Evolutionary conservation across 768 basidiomycete species (phyloP).

Genomic region (Auriscalpium vulgare): DNA sequence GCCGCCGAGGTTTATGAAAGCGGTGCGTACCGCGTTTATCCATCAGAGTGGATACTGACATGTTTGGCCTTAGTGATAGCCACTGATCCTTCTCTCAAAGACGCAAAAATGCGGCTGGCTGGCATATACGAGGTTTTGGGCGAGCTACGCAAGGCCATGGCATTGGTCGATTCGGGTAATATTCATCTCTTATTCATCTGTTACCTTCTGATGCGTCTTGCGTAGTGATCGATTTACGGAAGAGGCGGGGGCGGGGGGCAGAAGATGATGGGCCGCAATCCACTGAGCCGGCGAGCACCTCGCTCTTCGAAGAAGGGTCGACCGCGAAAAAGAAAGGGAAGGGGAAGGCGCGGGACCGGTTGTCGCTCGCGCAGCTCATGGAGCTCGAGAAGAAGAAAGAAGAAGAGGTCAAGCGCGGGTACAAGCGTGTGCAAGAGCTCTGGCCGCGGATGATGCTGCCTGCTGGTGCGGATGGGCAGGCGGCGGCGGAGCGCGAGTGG

Average conservation of each 20-base stretch:
- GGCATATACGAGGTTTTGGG: slow-evolving; percentile 83
- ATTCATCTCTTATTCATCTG: slow-evolving; percentile 1
- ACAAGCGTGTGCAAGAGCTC: slow-evolving; percentile 50
- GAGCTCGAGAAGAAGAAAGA: slow-evolving; percentile 27
- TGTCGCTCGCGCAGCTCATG: slow-evolving; percentile 47
- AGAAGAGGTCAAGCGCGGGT: slow-evolving; percentile 53
- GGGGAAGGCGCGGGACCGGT: slow-evolving; percentile 31
- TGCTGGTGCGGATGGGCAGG: slow-evolving; percentile 31
- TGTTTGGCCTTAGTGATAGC: slow-evolving; percentile 47
- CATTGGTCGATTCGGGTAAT: slow-evolving; percentile 76
- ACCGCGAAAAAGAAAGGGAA: slow-evolving; percentile 30
- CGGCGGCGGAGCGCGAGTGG: slow-evolving; percentile 63
- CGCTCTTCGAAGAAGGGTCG: slow-evolving; percentile 57
- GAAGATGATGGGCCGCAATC: slow-evolving; percentile 7
- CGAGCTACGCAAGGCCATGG: slow-evolving; percentile 73
- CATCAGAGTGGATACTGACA: not conserved
- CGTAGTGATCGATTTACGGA: slow-evolving; percentile 31
- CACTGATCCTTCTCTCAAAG: slow-evolving; percentile 67
- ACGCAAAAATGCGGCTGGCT: slow-evolving; percentile 85
- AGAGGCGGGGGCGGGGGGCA: slow-evolving; percentile 14
- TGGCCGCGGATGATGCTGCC: slow-evolving; percentile 47
- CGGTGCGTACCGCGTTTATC: slow-evolving; percentile 35
- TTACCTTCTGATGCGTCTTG: not conserved
- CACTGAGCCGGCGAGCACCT: slow-evolving; percentile 28
- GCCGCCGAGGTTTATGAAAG: slow-evolving; percentile 81